Base-by-base conservation (phyloP, 306 rosid genomes). In the Acacia crassicarpa region DNA sequence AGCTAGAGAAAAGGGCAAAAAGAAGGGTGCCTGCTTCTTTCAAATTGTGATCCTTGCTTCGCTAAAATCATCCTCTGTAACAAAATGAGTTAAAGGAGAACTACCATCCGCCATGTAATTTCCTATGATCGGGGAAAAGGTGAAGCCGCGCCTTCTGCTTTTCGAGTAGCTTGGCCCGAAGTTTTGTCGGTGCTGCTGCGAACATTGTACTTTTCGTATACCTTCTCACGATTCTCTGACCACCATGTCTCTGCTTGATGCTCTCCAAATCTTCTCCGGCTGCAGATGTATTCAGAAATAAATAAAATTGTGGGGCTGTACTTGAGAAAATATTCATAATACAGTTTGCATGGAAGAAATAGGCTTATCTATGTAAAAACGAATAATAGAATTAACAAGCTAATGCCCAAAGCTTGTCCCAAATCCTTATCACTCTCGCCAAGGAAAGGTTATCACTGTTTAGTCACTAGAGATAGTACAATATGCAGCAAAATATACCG, bases 231-330 rank as follows among this genome's bases (percentile, higher is more conserved):
- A 69, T 95, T 95, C 90, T 92, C 98, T 0, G 97, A 92, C 99
- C 99, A 95, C 99, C 99, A 95, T 49, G 92, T 90, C 89, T 95
- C 98, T 8, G 99, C 99, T 92, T 95, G 99, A 65, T 93, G 97
- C 91, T 95, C 98, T 46, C 98, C 99, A 74, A 95, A 95, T 89
- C 93, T 90, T 87, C 98, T 89, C 69, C 99, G 99, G 91, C 99
- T 95, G 92, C 90, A 90, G 35, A 84, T 38, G 35, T 61, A 81
- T 76, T 80, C 74, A 41, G 43, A 53, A 49, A 82, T 71, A 85
- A 79, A 27, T 77, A 43, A 69, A 69, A 76, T 77, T 27, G 65
- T 1, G 10, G 14, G 72, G 20, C 62, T 10, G 27, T 45, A 15
- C 54, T 73, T 59, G 45, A 74, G 33, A 80, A 20, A 51, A 27